Evolutionary conservation across 768 basidiomycete species (phyloP), one percentile per base, ranked within the genome.

Genomic region (Lentinula detonsa): DNA sequence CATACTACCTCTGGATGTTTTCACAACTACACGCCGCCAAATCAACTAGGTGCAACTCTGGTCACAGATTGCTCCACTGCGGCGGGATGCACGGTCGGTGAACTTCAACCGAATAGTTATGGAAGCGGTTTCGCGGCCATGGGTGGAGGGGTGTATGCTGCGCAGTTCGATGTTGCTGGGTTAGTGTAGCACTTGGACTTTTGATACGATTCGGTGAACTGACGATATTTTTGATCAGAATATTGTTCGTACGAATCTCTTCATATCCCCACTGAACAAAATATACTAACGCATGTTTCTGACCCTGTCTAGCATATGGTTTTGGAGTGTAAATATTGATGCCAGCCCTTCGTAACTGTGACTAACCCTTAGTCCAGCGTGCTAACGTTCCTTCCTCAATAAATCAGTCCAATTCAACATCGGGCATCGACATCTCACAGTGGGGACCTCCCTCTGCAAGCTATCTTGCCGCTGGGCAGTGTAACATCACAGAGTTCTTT

Each of bases 131-230:
- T 95, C 67, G 84, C 86, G 5, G 71, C 73, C 11, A 81, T 80
- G 8, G 87, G 87, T 16, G 92, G 93, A 28, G 93, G 93, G 13
- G 83, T 90, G 11, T 94, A 80, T 64, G 89, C 90, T 5, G 80
- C 86, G 2, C 89, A 91, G 68, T 83, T 91, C 65, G 89, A 88
- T 45, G 72, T 72, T 23, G 65, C 75, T 37, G 79, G 78, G 60
- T 67, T 72, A 35, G 58, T 59, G 15, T 21, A 54, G 35, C 9
- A 16, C 21, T 59, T 33, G 23, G 11, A 35, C 37, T 39, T 28
- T 21, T 31, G 16, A 35, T 8, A 16, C n/a, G 15, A 35, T 35
- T 23, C 23, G 46, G 13, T 39, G 16, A 37, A 37, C 33, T 40
- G 23, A 33, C 54, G 5, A 9, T 18, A 39, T 48, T 52, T n/a